Conservation (phyloP, 768 basidiomycete genomes). For the Pluteus cervinus region DNA sequence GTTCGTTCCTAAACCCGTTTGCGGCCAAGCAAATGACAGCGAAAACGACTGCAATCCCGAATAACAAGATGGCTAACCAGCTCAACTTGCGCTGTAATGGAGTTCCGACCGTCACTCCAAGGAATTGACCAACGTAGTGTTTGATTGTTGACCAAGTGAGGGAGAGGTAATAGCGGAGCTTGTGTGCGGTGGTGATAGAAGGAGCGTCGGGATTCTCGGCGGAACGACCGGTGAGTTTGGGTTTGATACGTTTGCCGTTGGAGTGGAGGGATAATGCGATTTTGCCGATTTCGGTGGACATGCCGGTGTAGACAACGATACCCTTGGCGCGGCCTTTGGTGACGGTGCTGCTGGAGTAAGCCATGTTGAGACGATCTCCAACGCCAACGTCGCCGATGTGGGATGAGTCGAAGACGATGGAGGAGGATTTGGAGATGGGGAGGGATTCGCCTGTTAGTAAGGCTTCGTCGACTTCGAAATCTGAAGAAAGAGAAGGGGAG, state of each 20-base stretch:
- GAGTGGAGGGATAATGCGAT: too few species aligned
- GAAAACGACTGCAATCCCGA: conserved; percentile 28
- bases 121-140: not conserved
- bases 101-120: conserved; percentile 27
- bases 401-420: conserved; percentile 29
- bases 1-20: conserved; percentile 24
- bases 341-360: conserved; percentile 36
- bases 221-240: too few species aligned
- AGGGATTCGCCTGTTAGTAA: conserved; percentile 45
- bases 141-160: conserved; percentile 7
- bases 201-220: too few species aligned
- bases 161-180: conserved; percentile 20
- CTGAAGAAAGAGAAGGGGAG: conserved; percentile 38
- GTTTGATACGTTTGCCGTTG: too few species aligned
- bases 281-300: conserved; percentile 41
- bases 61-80: conserved; percentile 29
- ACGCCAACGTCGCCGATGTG: conserved; percentile 26
- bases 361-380: conserved; percentile 38
- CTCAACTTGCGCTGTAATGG: conserved; percentile 32
- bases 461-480: conserved; percentile 45
- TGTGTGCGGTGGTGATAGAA: conserved; percentile 13
- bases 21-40: conserved; percentile 33
- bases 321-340: conserved; percentile 45
- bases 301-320: conserved; percentile 42
- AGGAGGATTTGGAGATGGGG: not conserved